Evolutionary conservation across 2,329 filamentous ascomycete genomes (phyloP).

Genomic region (Lecanosticta acicola): DNA sequence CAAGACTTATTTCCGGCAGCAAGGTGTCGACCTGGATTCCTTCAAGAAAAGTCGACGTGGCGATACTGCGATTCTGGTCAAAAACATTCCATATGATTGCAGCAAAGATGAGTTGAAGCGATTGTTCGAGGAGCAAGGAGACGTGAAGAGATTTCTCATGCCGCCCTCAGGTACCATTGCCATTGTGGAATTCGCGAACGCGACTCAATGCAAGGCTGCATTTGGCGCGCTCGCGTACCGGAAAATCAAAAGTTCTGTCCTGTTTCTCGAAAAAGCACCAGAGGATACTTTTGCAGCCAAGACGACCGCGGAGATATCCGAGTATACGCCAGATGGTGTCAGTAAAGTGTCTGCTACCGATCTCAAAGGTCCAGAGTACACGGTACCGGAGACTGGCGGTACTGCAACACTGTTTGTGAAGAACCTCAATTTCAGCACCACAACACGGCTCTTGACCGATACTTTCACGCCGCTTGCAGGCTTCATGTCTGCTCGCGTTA

Average conservation of each 20-base stretch:
- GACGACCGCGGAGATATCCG: conserved; percentile 21
- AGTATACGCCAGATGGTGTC: conserved; percentile 26
- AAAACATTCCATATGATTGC: conserved; percentile 87
- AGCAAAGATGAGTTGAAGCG: conserved; percentile 70
- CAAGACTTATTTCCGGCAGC: conserved; percentile 79
- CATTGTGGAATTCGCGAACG: conserved; percentile 79
- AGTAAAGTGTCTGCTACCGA: conserved; percentile 64
- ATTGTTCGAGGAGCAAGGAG: conserved; percentile 80
- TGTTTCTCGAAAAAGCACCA: conserved; percentile 92
- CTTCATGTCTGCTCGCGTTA: conserved; percentile 82
- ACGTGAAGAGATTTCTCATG: conserved; percentile 77
- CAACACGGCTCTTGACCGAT: conserved; percentile 67
- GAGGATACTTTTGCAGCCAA: conserved; percentile 63
- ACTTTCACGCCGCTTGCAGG: conserved; percentile 77
- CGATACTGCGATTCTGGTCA: conserved; percentile 81
- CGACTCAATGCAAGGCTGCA: conserved; percentile 73
- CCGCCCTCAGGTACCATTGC: conserved; percentile 89
- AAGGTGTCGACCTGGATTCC: conserved; percentile 85
- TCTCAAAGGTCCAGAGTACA: conserved; percentile 56
- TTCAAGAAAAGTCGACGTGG: conserved; percentile 83
- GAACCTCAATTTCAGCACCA: conserved; percentile 89
- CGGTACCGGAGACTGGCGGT: conserved; percentile 54
- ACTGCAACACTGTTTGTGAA: conserved; percentile 73
- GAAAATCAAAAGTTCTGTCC: conserved; percentile 80
- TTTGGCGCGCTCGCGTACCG: conserved; percentile 83